A percentile compares a stretch with the other conserved stretches of the same genome.
These are phyloP conservation scores for Neonectria faginata DNA, from an alignment of 2,329 filamentous ascomycete genomes.

Conservation along the genomic window DNA sequence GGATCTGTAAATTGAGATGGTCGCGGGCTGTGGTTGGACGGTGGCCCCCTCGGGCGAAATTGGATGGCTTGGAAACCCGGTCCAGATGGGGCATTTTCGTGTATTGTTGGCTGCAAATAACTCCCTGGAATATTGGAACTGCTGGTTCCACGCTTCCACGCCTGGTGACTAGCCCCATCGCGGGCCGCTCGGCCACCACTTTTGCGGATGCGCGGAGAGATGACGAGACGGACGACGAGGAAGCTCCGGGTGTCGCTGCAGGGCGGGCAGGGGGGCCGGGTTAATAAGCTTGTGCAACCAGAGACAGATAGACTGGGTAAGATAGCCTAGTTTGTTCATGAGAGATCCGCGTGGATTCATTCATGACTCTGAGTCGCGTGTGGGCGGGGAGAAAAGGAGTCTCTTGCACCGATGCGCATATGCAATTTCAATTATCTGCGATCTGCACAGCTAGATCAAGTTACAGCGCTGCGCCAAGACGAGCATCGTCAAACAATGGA, in stretches of 20 bases:
- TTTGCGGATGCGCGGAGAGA: not conserved
- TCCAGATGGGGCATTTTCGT: slow-evolving; percentile 1
- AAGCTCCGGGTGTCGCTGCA: slow-evolving; percentile 13
- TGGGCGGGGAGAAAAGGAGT: not conserved
- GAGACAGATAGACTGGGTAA: not conserved
- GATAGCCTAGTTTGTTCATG: not conserved
- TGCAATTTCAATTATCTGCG: slow-evolving; percentile 17
- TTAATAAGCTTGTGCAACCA: too few species aligned
- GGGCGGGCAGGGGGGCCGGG: not conserved
- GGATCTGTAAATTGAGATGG: slow-evolving; percentile 23
- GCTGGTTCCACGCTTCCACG: not conserved
- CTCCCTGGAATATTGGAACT: not conserved
- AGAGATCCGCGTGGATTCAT: too few species aligned
- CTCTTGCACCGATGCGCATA: not conserved
- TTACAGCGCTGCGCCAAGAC: not conserved
- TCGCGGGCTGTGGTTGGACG: slow-evolving; percentile 18
- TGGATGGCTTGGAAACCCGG: slow-evolving; percentile 15
- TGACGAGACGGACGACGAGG: not conserved
- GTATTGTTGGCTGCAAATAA: slow-evolving; percentile 14
- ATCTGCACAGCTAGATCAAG: not conserved
- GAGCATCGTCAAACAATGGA: not conserved
- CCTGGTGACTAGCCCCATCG: not conserved
- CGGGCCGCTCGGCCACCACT: slow-evolving; percentile 13
- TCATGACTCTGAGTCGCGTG: not conserved
- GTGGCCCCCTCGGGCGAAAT: slow-evolving; percentile 18